Percentiles rank a stretch among this genome's conserved stretches.
Conservation (phyloP, 306 rosid genomes). For the Vigna nakashimae region DNA sequence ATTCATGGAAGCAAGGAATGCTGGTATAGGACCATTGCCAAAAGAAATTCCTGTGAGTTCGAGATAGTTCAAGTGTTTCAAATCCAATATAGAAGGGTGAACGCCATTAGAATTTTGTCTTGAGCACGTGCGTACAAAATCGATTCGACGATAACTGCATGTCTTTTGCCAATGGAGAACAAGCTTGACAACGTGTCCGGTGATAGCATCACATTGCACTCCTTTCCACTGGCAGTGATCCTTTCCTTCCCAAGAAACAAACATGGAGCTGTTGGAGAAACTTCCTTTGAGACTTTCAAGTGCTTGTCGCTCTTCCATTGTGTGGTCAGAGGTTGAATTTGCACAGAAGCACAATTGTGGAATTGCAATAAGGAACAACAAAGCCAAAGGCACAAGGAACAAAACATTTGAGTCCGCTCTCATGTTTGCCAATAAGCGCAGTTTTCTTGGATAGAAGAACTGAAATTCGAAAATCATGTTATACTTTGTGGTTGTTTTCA, state of each 20-base stretch:
- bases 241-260: slow-evolving; percentile 21
- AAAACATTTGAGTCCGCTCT: neutral
- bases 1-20: slow-evolving; percentile 7
- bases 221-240: slow-evolving; percentile 16
- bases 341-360: neutral
- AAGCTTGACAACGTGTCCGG: slow-evolving; percentile 21
- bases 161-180: neutral
- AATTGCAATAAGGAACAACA: slow-evolving; percentile 6
- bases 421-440: neutral
- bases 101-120: neutral
- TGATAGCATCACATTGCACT: slow-evolving; percentile 2
- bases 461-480: no score
- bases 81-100: neutral
- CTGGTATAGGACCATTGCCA: neutral
- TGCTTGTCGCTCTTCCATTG: neutral
- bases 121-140: neutral
- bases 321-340: neutral
- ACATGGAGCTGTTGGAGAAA: slow-evolving; percentile 2
- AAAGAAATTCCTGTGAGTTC: slow-evolving; percentile 1
- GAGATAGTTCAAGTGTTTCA: slow-evolving; percentile 7
- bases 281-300: neutral
- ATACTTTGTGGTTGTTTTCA: no score
- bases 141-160: neutral
- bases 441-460: no score
- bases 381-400: neutral